Base-by-base conservation (phyloP, 208 protist species). In the Trypanosoma melophagium region DNA sequence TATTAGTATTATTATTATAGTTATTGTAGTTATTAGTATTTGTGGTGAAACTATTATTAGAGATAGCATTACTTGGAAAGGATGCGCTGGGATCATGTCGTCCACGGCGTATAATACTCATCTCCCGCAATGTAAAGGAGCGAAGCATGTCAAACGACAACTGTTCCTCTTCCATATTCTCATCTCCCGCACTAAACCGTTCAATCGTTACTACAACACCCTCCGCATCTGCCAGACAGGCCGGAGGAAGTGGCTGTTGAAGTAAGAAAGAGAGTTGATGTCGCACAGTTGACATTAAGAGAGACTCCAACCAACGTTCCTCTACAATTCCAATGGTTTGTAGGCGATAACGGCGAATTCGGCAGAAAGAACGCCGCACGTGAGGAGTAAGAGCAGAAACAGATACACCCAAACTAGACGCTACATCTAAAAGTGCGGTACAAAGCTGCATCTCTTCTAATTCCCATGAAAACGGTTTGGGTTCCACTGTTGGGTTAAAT, bases 141-240 rank as follows among this genome's bases (percentile, higher is more conserved):
- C 86, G 81, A 44, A 93, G 56, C 14, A 83, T n/a, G 40, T 86
- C 76, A 16, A 90, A 76, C 0, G 79, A 86, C 7, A 79, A 55
- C 68, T 60, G 69, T 19, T 68, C 76, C 66, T 66, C 73, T 45
- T 68, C 63, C 49, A 78, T 57, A 59, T 63, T 35, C 54, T 55
- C 50, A 72, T 31, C 66, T 65, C 16, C 22, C 63, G 31, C 12
- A 38, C 25, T 8, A 51, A 49, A 68, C 17, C 62, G 69, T 21
- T 56, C 35, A 25, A 75, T 31, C 1, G 56, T 60, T 0, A 75
- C 69, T 51, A 75, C 22, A 10, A 60, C 22, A 7, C 49, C 17
- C 0, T 53, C n/a, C n/a, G n/a, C 62, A 38, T 61, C 57, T 21
- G 59, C 62, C 1, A 42, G 16, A 69, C 22, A 51, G 2, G 21